Evolutionary conservation across 768 basidiomycete species (phyloP).

Genomic region (Dentipellis fragilis): DNA sequence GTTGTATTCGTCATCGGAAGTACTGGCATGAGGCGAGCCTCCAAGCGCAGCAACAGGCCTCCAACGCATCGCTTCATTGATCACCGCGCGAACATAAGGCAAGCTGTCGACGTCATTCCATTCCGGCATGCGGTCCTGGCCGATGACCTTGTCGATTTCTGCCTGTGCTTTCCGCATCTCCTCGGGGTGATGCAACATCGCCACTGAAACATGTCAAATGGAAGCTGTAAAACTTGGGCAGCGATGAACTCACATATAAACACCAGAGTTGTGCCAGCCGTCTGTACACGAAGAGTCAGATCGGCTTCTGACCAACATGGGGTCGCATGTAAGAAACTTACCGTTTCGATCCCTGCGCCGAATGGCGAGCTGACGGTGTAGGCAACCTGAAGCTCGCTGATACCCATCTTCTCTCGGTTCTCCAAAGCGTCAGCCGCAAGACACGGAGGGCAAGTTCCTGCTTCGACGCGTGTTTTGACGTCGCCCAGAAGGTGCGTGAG

Average conservation of each 20-base stretch:
- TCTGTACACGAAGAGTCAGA: conserved; percentile 13
- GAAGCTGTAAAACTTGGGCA: not conserved
- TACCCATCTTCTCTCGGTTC: conserved; percentile 26
- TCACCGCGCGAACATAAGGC: conserved; percentile 11
- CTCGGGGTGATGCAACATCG: conserved; percentile 21
- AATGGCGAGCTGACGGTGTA: conserved; percentile 36
- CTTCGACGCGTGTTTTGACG: conserved; percentile 31
- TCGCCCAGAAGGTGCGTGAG: conserved; percentile 31
- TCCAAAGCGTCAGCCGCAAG: conserved; percentile 28
- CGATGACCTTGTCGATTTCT: conserved; percentile 5
- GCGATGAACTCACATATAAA: conserved; percentile 23
- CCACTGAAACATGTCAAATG: conserved; percentile 4
- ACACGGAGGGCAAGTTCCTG: conserved; percentile 29
- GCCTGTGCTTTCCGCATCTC: conserved; percentile 13
- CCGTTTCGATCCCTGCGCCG: conserved; percentile 39
- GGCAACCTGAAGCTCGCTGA: conserved; percentile 33
- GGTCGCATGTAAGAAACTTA: conserved; percentile 8
- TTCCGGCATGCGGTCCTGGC: conserved; percentile 3
- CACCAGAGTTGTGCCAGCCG: conserved; percentile 21
- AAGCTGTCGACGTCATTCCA: conserved; percentile 6
- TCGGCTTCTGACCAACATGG: too few species aligned
- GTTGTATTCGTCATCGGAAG: conserved; percentile 10
- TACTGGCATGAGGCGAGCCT: conserved; percentile 10
- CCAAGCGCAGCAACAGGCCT: conserved; percentile 1
- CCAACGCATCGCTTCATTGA: conserved; percentile 7